These are phyloP conservation scores for Babesia sp. DNA, from an alignment of 169 alveolate species.

Conservation along the genomic window DNA sequence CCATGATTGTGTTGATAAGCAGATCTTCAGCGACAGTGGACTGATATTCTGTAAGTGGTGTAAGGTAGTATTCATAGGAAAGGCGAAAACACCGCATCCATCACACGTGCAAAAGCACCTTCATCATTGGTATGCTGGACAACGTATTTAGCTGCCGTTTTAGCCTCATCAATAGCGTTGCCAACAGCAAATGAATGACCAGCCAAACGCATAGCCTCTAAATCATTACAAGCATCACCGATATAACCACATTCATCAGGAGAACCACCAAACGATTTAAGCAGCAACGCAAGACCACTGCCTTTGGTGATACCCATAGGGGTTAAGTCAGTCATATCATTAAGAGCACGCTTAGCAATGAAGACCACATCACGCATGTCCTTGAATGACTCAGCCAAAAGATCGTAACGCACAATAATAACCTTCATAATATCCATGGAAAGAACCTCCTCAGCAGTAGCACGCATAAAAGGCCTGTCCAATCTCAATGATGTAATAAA, in stretches of 20 bases:
- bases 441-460: neutral
- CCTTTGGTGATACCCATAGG: conserved; percentile 57
- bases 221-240: conserved; percentile 63
- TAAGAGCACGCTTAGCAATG: conserved; percentile 20
- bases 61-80: too few species aligned
- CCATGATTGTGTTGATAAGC: too few species aligned
- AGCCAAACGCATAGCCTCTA: conserved; percentile 40
- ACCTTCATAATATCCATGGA: conserved; percentile 6
- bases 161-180: conserved; percentile 47
- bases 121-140: conserved; percentile 23
- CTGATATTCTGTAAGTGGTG: too few species aligned
- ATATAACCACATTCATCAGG: conserved; percentile 44
- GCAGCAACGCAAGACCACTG: conserved; percentile 30
- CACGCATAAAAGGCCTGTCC: neutral
- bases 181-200: conserved; percentile 56
- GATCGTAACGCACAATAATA: neutral
- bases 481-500: neutral
- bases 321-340: conserved; percentile 17
- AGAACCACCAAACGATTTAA: conserved; percentile 17
- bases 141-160: conserved; percentile 36
- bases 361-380: conserved; percentile 24
- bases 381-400: neutral
- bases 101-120: conserved; percentile 23
- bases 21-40: too few species aligned
- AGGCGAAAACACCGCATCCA: conserved; percentile 20